Conservation (phyloP, 306 rosid genomes). For the Acacia crassicarpa region DNA sequence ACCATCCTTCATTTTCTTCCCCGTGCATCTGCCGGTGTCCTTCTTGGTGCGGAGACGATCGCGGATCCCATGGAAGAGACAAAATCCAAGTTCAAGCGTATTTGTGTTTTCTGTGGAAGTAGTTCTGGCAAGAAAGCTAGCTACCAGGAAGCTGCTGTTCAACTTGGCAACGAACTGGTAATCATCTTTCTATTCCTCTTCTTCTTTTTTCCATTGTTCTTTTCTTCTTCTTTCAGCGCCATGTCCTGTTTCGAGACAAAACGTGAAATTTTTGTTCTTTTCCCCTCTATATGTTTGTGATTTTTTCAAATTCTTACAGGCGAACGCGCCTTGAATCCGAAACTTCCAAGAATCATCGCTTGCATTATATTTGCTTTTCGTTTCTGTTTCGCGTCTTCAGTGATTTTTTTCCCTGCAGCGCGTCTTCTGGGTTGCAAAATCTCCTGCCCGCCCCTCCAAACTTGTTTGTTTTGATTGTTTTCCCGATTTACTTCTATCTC, state of each 20-base stretch:
- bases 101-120: constrained; percentile 98
- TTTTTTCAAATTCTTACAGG: neutral
- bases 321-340: neutral
- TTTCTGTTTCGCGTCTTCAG: neutral
- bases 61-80: constrained; percentile 64
- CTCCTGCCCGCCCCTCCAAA: neutral
- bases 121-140: constrained; percentile 92
- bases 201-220: neutral
- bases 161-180: constrained; percentile 92
- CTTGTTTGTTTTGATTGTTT: neutral
- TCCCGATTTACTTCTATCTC: neutral
- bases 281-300: neutral
- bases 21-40: neutral
- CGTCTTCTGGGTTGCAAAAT: neutral
- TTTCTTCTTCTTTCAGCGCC: neutral
- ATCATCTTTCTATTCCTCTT: neutral
- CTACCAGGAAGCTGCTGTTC: constrained; percentile 93
- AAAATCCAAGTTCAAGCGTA: constrained; percentile 82
- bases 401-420: neutral
- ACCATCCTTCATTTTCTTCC: neutral
- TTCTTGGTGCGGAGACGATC: neutral
- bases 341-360: neutral
- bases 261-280: neutral
- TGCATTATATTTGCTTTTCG: neutral
- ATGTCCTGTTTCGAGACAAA: neutral